Base-by-base conservation (phyloP, 345 rosid species). In the Murraya paniculata region DNA sequence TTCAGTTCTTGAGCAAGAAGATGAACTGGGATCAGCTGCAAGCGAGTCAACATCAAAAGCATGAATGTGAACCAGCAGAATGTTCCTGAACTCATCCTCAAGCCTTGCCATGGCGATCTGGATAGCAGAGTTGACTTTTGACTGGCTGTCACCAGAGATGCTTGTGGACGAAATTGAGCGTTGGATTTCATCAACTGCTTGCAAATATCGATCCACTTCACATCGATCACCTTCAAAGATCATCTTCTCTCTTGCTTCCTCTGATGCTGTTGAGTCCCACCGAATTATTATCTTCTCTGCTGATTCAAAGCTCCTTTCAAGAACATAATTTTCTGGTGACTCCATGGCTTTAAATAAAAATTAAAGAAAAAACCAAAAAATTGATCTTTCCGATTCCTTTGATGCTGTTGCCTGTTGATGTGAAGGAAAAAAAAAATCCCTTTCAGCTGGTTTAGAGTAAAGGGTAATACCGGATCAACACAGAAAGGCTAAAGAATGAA, bases 61-160 rank as follows among this genome's bases (percentile, higher is more conserved):
- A 25, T 87, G 76, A 31, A 91, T 82, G 78, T 94, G 87, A 16
- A 72, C 83, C 48, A 93, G 87, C 24, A 96, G 91, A 41, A 96
- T 91, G 82, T 83, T 90, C 36, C 97, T 87, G 67, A 96, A 96
- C 95, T 96, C 99, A 78, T 96, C 99, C 74, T 93, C 98, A 1
- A 96, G 93, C 7, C 99, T 86, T 45, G 98, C 98, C 99, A 96
- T 96, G 68, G 99, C 97, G 92, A 96, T 93, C 93, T 93, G 98
- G 78, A 93, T 85, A 14, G 91, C 77, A 5, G 90, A 86, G 84
- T 82, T 87, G 81, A 87, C 94, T 81, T 90, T 86, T 10, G 76
- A 67, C n/a, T 81, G 80, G 31, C 77, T 77, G 25, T 79, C 82
- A 21, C 77, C 87, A 61, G 92, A 83, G 76, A 92, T 82, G 1